These are phyloP conservation scores for Acrasis kona DNA, from an alignment of 78 protist species.

Conservation along the genomic window DNA sequence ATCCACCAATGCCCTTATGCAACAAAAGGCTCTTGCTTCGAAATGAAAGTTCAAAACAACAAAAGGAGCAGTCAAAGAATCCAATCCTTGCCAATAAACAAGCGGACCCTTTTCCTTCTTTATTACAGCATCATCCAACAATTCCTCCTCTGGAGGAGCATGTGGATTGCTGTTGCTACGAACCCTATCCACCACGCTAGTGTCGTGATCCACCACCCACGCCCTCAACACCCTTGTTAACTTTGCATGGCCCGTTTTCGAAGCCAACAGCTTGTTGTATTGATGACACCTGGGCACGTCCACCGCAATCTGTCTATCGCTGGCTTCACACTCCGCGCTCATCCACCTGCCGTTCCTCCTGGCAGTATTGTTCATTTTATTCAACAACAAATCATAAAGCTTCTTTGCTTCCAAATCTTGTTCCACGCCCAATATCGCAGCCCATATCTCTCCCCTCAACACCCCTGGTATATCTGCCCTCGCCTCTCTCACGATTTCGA, in stretches of 20 bases:
- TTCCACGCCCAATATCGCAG: constrained; percentile 47
- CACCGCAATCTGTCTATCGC: constrained; percentile 60
- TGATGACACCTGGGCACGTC: constrained; percentile 86
- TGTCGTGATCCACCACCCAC: constrained; percentile 25
- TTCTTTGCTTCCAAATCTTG: background rate
- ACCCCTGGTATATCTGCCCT: constrained; percentile 34
- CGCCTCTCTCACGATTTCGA: background rate
- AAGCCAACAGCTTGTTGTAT: constrained; percentile 43
- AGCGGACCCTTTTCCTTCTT: background rate
- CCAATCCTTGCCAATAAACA: constrained; percentile 24
- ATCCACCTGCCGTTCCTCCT: no score
- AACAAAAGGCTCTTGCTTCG: constrained; percentile 49
- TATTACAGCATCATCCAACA: constrained; percentile 24
- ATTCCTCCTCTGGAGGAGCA: background rate
- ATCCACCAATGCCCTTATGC: constrained; percentile 29
- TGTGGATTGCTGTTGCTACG: constrained; percentile 31
- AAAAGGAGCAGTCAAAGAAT: constrained; percentile 46
- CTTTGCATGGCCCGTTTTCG: constrained; percentile 28
- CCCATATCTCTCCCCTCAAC: constrained; percentile 63
- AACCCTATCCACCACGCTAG: constrained; percentile 40
- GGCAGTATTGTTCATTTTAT: no score
- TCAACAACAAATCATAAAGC: background rate
- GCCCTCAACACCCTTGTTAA: constrained; percentile 40
- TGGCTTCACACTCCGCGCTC: constrained; percentile 6
- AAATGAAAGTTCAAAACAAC: constrained; percentile 36